Evolutionary conservation across 73 alveolate genomes (phyloP).

Genomic region (Paramecium sexaurelia): DNA sequence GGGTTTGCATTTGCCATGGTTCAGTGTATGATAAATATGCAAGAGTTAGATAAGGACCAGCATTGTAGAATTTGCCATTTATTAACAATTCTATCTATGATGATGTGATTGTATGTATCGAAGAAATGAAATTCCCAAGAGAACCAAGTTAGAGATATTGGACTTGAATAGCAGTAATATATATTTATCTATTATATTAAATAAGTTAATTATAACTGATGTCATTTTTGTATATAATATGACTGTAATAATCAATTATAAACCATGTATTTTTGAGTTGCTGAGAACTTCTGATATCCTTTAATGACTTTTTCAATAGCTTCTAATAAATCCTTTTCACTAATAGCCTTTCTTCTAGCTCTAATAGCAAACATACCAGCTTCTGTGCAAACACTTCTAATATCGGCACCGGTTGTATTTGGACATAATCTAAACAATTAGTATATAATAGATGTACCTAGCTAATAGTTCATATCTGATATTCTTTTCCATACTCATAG

Average conservation of each 20-base stretch:
- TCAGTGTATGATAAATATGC: slow-evolving; percentile 93
- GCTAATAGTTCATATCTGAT: slow-evolving; percentile 97
- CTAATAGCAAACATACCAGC: slow-evolving; percentile 99
- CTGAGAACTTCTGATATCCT: slow-evolving; percentile 97
- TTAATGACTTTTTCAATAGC: slow-evolving; percentile 98
- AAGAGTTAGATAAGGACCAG: slow-evolving; percentile 94
- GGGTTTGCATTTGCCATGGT: slow-evolving; percentile 97
- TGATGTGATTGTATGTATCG: slow-evolving; percentile 82
- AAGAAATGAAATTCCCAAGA: slow-evolving; percentile 87
- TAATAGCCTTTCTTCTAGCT: slow-evolving; percentile 98
- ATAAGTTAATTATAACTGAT: background rate
- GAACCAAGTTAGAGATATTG: slow-evolving; percentile 78
- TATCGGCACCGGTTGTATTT: slow-evolving; percentile 99
- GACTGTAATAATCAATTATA: slow-evolving; percentile 69
- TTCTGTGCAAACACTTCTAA: slow-evolving; percentile 90
- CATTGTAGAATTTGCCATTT: slow-evolving; percentile 84
- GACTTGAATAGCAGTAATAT: slow-evolving; percentile 55
- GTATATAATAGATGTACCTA: slow-evolving; percentile 51
- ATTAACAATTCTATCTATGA: slow-evolving; percentile 86
- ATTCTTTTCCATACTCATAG: slow-evolving; percentile 98
- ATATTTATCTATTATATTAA: background rate
- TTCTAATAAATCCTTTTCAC: slow-evolving; percentile 94
- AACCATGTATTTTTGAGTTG: slow-evolving; percentile 86
- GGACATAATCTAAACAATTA: slow-evolving; percentile 81
- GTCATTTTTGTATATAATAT: background rate